These are phyloP conservation scores for Teratosphaeria destructans DNA, from an alignment of 2,329 filamentous ascomycete species.

Conservation along the genomic window DNA sequence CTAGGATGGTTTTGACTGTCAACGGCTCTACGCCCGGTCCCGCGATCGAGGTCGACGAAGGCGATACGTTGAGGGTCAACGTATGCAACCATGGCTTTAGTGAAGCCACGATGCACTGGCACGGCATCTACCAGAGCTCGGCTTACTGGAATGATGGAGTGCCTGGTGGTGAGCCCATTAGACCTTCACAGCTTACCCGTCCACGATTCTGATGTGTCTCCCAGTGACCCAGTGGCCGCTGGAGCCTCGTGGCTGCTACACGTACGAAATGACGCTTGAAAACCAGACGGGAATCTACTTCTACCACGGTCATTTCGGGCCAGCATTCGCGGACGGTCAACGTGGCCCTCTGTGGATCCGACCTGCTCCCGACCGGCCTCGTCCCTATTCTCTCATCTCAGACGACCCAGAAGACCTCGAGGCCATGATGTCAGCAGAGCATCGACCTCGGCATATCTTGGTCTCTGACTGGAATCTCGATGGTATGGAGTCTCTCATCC, in stretches of 20 bases:
- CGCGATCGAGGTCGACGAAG: background rate
- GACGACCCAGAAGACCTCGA: background rate
- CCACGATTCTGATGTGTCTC: background rate
- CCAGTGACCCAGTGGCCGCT: background rate
- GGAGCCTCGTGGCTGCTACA: background rate
- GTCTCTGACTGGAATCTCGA: background rate
- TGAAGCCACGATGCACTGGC: background rate
- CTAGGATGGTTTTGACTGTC: background rate
- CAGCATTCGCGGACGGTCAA: background rate
- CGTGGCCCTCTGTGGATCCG: background rate
- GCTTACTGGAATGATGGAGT: background rate
- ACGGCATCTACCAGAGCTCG: background rate
- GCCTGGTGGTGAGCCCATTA: background rate
- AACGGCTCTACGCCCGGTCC: background rate
- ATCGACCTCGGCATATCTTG: background rate
- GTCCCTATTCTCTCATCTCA: background rate
- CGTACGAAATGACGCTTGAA: background rate
- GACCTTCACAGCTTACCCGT: background rate
- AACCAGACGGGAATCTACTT: background rate
- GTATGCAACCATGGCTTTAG: background rate
- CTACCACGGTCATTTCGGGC: background rate
- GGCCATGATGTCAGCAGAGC: background rate
- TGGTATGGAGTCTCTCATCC: background rate
- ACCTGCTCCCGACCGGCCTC: background rate
- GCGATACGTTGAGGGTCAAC: background rate